A percentile compares a stretch with the other conserved stretches of the same genome.
Evolutionary conservation across 2,329 filamentous ascomycete genomes (phyloP).

Genomic region (Sodiomyces alkalinus): DNA sequence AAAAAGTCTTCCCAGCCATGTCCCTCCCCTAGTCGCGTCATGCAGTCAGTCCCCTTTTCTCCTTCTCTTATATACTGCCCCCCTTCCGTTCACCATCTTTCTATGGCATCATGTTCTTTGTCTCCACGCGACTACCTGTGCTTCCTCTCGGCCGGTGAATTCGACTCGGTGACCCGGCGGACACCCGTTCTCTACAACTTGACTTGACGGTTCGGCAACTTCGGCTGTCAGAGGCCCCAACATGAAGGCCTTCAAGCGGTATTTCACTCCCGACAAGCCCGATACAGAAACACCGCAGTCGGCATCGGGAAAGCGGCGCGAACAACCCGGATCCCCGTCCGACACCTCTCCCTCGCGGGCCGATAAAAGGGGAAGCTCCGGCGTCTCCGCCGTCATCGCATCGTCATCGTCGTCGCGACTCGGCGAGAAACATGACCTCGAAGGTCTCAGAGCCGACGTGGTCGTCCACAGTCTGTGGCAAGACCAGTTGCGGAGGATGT

Average conservation of each 20-base stretch:
- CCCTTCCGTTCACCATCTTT: no score
- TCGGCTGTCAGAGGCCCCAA: no score
- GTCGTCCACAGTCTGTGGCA: constrained; percentile 8
- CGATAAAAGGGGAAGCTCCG: constrained; percentile 4
- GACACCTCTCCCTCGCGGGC: constrained; percentile 3
- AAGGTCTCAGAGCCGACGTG: constrained; percentile 7
- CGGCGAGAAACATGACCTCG: constrained; percentile 6
- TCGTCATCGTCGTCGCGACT: constrained; percentile 2
- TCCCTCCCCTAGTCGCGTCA: no score
- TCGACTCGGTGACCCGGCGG: no score
- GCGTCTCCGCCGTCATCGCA: background rate
- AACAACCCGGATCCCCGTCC: background rate
- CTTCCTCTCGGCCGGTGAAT: no score
- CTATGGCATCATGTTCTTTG: no score
- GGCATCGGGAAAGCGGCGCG: background rate
- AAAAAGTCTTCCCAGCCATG: no score
- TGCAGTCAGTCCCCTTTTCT: no score
- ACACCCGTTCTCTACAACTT: no score
- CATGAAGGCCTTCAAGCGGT: constrained; percentile 8
- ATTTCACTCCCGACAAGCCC: constrained; percentile 5
- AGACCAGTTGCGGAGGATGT: constrained; percentile 7
- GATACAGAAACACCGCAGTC: background rate
- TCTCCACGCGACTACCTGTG: no score
- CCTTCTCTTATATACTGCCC: no score
- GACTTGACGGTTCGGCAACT: no score